Evolutionary conservation across 352 stramenopile species (phyloP).

Genomic region (Peronospora tabacina): DNA sequence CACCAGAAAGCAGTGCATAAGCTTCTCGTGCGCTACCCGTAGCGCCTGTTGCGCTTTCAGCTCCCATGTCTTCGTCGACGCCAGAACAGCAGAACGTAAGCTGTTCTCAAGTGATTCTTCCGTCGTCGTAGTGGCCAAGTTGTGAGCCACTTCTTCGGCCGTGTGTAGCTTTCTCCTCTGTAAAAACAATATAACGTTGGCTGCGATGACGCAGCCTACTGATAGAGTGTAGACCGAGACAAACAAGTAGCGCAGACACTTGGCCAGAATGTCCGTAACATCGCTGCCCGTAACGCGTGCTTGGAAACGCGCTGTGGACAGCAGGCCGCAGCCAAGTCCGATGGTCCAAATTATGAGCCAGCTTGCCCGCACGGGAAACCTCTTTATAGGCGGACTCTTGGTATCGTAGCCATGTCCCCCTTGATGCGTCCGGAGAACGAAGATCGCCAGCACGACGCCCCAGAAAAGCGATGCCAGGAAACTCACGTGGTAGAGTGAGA

Average conservation of each 20-base stretch:
- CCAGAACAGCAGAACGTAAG: conserved; percentile 6
- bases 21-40: conserved; percentile 30
- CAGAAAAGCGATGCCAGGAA: conserved; percentile 47
- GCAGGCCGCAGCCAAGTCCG: conserved; percentile 33
- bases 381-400: conserved; percentile 16
- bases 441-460: conserved; percentile 39
- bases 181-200: conserved; percentile 31
- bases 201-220: conserved; percentile 21
- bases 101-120: conserved; percentile 18
- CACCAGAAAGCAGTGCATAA: conserved; percentile 45
- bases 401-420: conserved; percentile 4
- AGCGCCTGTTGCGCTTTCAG: conserved; percentile 24
- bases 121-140: conserved; percentile 11
- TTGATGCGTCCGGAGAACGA: conserved; percentile 32
- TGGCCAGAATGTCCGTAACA: conserved; percentile 1
- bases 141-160: conserved; percentile 8
- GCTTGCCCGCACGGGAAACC: conserved; percentile 38
- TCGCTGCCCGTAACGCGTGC: conserved; percentile 18
- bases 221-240: conserved; percentile 30
- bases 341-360: conserved; percentile 45
- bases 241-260: conserved; percentile 28
- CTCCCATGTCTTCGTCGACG: conserved; percentile 28
- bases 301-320: conserved; percentile 32
- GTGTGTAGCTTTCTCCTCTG: conserved; percentile 12
- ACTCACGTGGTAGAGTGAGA: conserved; percentile 30